Conservation (phyloP, 139 green algal species). For the Diplosphaera chodatii region DNA sequence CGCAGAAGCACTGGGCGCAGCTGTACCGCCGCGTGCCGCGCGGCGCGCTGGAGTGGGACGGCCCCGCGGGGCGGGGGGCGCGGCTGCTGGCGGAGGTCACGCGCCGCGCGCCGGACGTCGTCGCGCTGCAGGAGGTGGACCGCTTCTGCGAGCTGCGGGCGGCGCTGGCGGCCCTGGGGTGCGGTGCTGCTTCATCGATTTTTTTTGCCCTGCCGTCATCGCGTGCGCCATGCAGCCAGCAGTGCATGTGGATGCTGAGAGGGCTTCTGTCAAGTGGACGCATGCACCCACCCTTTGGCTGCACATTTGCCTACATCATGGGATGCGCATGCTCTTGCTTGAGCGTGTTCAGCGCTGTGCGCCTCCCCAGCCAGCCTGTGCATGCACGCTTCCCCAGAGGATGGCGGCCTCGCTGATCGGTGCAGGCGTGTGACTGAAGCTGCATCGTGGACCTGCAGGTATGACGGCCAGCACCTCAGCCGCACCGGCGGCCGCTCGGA, state of each 20-base stretch:
- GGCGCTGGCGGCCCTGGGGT: slow-evolving; percentile 46
- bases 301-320: no score
- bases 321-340: no score
- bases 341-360: no score
- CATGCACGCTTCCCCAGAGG: no score
- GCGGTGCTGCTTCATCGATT: no score
- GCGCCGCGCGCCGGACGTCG: slow-evolving; percentile 48
- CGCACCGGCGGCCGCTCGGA: slow-evolving; percentile 23
- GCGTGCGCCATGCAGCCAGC: no score
- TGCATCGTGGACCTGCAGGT: slow-evolving; percentile 28
- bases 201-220: no score
- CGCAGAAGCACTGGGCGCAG: slow-evolving; percentile 43
- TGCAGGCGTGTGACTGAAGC: no score
- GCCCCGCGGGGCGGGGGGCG: slow-evolving; percentile 3
- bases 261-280: no score
- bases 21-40: slow-evolving; percentile 51
- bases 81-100: slow-evolving; percentile 41
- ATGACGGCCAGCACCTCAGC: slow-evolving; percentile 35
- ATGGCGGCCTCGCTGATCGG: no score
- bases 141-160: slow-evolving; percentile 41
- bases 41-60: slow-evolving; percentile 44
- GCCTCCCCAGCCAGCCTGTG: no score
- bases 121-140: slow-evolving; percentile 81
- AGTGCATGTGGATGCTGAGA: background rate
- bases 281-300: no score